Evolutionary conservation across 148 eudicot genomes (phyloP), one percentile per base, ranked within the genome.

Genomic region (Fagopyrum homotropicum): DNA sequence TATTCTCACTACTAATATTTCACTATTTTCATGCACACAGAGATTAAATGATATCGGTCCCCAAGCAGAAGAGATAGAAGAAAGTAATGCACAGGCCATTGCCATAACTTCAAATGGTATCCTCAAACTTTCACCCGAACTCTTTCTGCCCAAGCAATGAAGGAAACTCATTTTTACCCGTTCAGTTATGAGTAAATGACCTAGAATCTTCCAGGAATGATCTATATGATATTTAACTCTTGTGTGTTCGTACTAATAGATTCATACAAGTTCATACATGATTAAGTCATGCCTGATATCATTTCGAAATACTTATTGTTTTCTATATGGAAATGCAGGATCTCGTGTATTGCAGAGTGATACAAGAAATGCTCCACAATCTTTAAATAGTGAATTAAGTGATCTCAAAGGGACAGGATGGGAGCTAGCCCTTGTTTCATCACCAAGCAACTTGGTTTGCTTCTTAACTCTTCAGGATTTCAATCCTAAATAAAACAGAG

Each of bases 371-470:
- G 57, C 15, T 52, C 57, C 57, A 2, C n/a, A 52, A 14, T 11
- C 57, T 52, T 52, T 93, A 46, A 84, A 74, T 76, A 76, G 59
- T 16, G 83, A 74, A 1, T 85, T 82, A 83, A 76, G 63, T 45
- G 93, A 87, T 73, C 79, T 89, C 68, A 87, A 84, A 26, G 87
- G 80, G 12, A 74, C 90, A 57, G 97, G 97, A 78, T 94, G 98
- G 98, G 98, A 94, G 82, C 81, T 92, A 60, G 98, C 98, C 68
- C 82, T 94, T 51, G 98, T 92, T 79, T 88, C 89, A 12, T 72
- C 89, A 43, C 97, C 97, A 9, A 89, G 93, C 83, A 86, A 84
- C 84, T 75, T 90, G 93, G 98, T 94, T 74, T 35, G 92, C 84
- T 76, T 40, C 35, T 64, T 9, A 15, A 15, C 57, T 52, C 14